A percentile compares a stretch with the other conserved stretches of the same genome.
Evolutionary conservation across 106 monocot genomes (phyloP).

Genomic region (Apostasia ramifera): DNA sequence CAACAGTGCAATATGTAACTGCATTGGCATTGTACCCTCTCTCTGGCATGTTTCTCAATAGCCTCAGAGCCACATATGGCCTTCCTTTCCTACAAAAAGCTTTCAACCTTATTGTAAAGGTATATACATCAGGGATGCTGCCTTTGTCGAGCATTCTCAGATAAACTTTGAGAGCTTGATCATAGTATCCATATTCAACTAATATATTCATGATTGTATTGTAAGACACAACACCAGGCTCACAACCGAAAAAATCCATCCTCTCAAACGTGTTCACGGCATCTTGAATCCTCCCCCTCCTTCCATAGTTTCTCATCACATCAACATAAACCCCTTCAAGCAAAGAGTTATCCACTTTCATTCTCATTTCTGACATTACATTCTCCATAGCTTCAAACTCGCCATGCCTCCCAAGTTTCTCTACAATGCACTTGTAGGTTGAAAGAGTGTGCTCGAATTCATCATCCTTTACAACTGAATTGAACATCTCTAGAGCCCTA

Average conservation of each 20-base stretch:
- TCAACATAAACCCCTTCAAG: constrained; percentile 49
- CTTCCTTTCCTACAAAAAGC: constrained; percentile 73
- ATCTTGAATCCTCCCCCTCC: constrained; percentile 37
- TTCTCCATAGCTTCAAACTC: constrained; percentile 65
- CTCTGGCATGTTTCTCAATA: constrained; percentile 63
- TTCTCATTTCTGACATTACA: constrained; percentile 53
- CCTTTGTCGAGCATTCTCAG: constrained; percentile 71
- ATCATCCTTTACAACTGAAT: constrained; percentile 34
- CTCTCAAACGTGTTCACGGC: constrained; percentile 83
- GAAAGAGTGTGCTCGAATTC: constrained; percentile 46
- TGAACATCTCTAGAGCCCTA: constrained; percentile 68
- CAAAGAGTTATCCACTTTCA: constrained; percentile 27
- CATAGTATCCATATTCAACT: constrained; percentile 51
- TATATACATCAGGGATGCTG: constrained; percentile 56
- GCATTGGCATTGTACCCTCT: constrained; percentile 53
- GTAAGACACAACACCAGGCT: constrained; percentile 60
- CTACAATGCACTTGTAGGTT: constrained; percentile 62
- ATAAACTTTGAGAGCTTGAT: constrained; percentile 93
- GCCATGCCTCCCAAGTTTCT: constrained; percentile 53
- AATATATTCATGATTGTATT: constrained; percentile 87
- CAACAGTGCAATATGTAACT: constrained; percentile 46
- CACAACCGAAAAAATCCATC: constrained; percentile 80
- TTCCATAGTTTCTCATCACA: constrained; percentile 62
- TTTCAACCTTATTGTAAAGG: constrained; percentile 74
- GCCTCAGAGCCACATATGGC: constrained; percentile 63